Base-by-base conservation (phyloP, 2,329 filamentous ascomycete genomes). In the Kalaharituber pfeilii region DNA sequence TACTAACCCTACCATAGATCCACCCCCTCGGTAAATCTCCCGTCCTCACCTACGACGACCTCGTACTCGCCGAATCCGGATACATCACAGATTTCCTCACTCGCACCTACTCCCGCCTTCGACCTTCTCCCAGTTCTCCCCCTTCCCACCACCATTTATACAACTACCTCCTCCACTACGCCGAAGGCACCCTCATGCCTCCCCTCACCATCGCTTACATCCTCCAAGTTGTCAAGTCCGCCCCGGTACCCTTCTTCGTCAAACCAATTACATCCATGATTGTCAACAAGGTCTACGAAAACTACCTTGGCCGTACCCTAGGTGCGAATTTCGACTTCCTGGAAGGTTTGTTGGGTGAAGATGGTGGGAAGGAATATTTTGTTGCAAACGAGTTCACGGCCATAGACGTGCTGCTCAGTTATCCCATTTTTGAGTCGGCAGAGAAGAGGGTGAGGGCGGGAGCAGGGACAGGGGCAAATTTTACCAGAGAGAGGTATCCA, bases 11-110 rank as follows among this genome's bases (percentile, higher is more conserved):
- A n/a, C 8, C 42, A 47, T 25, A 85, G 59, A 70, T 94, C 33
- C 86, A 94, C 65, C 82, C 86, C 0, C 74, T 95, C 3, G 89
- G 89, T 58, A 94, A 94, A 67, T 87, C 86, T 1, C 89, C 89
- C 0, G 71, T 89, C 42, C 71, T 96, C 60, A 47, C 42, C 13
- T 11, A 18, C 62, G 71, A 78, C 57, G 67, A 69, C 1, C 68
- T 73, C 1, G 76, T 89, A 0, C 70, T 95, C 49, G 85, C 86
- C 8, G 89, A 96, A 70, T 89, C 82, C 45, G 86, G 77, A 5
- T 76, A 81, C 56, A 89, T 95, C 62, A 73, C 79, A 9, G 83
- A 94, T 69, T 95, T 94, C 66, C 72, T 95, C 24, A 76, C 78
- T 62, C 84, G 91, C 53, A 74, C 71, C 63, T 72, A 74, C 1